These are phyloP conservation scores for Tympanopsis confertula DNA, from an alignment of 2,329 filamentous ascomycete species.

Conservation along the genomic window DNA sequence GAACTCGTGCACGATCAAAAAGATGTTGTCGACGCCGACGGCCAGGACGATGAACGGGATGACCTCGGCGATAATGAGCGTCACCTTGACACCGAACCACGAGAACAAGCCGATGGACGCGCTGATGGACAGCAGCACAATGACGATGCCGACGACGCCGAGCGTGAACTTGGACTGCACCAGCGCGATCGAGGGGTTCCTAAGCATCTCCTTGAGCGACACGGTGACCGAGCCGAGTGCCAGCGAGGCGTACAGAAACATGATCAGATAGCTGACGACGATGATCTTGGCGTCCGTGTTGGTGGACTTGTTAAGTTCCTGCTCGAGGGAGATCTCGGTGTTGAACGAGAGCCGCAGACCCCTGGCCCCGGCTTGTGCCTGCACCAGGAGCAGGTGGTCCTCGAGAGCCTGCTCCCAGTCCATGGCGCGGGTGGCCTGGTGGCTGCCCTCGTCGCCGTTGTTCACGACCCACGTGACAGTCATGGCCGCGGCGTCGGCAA, in stretches of 20 bases:
- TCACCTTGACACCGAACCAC: slow-evolving; percentile 82
- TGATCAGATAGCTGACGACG: slow-evolving; percentile 91
- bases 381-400: slow-evolving; percentile 61
- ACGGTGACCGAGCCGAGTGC: slow-evolving; percentile 82
- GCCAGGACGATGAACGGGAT: slow-evolving; percentile 95
- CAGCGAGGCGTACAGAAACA: slow-evolving; percentile 94
- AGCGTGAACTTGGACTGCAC: slow-evolving; percentile 96
- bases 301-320: slow-evolving; percentile 94
- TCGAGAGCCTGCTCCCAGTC: slow-evolving; percentile 82
- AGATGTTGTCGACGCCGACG: slow-evolving; percentile 97
- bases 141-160: slow-evolving; percentile 85
- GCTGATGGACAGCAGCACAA: slow-evolving; percentile 93
- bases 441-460: slow-evolving; percentile 66
- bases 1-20: slow-evolving; percentile 95
- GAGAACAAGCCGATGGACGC: slow-evolving; percentile 93
- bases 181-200: slow-evolving; percentile 71
- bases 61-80: slow-evolving; percentile 93
- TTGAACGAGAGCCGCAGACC: slow-evolving; percentile 86
- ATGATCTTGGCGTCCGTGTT: slow-evolving; percentile 98
- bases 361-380: slow-evolving; percentile 65
- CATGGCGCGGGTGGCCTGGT: slow-evolving; percentile 61
- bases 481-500: slow-evolving; percentile 66
- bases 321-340: slow-evolving; percentile 85
- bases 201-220: slow-evolving; percentile 63
- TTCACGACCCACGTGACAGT: slow-evolving; percentile 91